Conservation (phyloP, 2,329 filamentous ascomycete species). For the Pseudocercospora ulei region DNA sequence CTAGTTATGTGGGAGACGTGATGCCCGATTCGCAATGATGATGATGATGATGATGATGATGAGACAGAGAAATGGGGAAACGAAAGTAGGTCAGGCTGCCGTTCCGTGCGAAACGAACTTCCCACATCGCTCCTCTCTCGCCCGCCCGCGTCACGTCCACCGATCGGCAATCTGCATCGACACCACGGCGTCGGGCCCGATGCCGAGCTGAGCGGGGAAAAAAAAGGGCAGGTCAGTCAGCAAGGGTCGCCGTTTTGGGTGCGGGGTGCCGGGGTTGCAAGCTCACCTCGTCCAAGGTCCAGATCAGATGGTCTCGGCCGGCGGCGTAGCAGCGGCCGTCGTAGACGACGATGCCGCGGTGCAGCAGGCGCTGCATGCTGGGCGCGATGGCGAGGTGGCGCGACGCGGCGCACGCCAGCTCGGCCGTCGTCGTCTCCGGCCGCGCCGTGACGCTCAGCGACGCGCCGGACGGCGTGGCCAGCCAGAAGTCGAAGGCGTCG, state of each 20-base stretch:
- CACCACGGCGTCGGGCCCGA: not conserved
- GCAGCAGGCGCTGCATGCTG: conserved; percentile 10
- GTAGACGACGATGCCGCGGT: conserved; percentile 11
- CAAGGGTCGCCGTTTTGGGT: too few relatives aligned
- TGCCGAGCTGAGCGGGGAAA: not conserved
- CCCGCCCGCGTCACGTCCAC: too few relatives aligned
- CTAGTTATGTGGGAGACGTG: too few relatives aligned
- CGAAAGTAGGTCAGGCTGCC: too few relatives aligned
- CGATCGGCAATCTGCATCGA: conserved; percentile 3
- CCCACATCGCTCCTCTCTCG: too few relatives aligned
- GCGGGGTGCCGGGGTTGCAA: too few relatives aligned
- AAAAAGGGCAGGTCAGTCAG: not conserved
- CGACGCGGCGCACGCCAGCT: conserved; percentile 10
- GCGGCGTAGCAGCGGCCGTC: conserved; percentile 10
- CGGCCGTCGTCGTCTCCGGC: conserved; percentile 10
- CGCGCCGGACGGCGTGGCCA: conserved; percentile 10
- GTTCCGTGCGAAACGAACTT: too few relatives aligned
- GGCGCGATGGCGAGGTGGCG: conserved; percentile 10
- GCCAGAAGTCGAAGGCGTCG: conserved; percentile 10
- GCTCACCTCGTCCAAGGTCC: conserved; percentile 13
- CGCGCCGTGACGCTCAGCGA: conserved; percentile 6
- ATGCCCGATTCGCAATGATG: too few relatives aligned
- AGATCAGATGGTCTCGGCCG: conserved; percentile 7
- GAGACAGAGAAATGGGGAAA: too few relatives aligned
- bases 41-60: too few relatives aligned